Percentiles rank a stretch among this genome's conserved stretches.
These are phyloP conservation scores for Phylloporus arenicola DNA, from an alignment of 768 basidiomycete species.

Conservation along the genomic window DNA sequence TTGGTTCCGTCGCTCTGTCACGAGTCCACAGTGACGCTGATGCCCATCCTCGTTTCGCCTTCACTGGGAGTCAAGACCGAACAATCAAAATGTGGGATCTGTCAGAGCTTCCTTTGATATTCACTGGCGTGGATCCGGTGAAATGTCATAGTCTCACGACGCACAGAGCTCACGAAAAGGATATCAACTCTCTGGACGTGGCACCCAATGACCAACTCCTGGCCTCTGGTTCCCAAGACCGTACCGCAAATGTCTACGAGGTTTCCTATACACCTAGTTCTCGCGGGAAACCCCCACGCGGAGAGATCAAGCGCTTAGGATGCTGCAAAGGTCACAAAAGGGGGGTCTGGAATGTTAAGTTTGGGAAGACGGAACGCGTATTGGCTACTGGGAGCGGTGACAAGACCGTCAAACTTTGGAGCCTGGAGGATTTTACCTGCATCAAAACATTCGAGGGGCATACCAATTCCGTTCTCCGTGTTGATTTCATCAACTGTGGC, in stretches of 20 bases:
- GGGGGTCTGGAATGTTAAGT: constrained; percentile 92
- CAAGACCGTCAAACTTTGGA: constrained; percentile 93
- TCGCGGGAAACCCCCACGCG: constrained; percentile 44
- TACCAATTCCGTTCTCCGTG: constrained; percentile 90
- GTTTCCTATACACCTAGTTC: constrained; percentile 51
- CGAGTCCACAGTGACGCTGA: constrained; percentile 30
- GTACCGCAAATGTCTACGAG: constrained; percentile 85
- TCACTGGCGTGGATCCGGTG: constrained; percentile 24
- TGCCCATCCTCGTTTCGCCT: constrained; percentile 57
- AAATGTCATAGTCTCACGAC: constrained; percentile 78
- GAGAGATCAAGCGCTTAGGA: constrained; percentile 72
- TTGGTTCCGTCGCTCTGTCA: constrained; percentile 87
- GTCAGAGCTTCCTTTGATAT: constrained; percentile 39
- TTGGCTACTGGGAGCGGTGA: constrained; percentile 94
- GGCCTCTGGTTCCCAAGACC: constrained; percentile 94
- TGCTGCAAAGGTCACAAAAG: constrained; percentile 95
- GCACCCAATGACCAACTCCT: constrained; percentile 84
- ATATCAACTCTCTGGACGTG: constrained; percentile 94
- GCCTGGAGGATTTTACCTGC: constrained; percentile 87
- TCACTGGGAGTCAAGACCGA: constrained; percentile 94
- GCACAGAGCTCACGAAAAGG: constrained; percentile 92
- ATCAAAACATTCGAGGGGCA: constrained; percentile 97
- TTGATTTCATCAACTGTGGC: constrained; percentile 82
- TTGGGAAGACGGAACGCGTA: constrained; percentile 75
- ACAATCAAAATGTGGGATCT: constrained; percentile 99